These are phyloP conservation scores for Zymoseptoria tritici DNA, from an alignment of 2,329 filamentous ascomycete genomes.

Conservation along the genomic window DNA sequence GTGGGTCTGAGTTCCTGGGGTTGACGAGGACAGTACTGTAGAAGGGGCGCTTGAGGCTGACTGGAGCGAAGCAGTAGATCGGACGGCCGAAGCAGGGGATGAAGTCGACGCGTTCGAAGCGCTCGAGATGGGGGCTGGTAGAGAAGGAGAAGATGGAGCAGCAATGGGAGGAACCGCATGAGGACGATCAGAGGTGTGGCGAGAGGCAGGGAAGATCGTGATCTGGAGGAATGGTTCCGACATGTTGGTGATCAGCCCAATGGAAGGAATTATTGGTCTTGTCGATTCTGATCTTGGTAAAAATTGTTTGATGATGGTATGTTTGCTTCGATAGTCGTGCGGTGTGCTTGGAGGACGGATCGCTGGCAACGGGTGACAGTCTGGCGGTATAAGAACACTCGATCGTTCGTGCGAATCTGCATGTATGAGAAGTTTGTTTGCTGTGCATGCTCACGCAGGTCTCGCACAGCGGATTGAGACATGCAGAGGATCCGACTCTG, in stretches of 20 bases:
- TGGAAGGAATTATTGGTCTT: not conserved
- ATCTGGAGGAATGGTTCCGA: not conserved
- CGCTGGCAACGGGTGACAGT: not conserved
- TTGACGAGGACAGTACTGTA: not conserved
- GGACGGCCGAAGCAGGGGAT: not conserved
- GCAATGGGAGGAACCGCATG: no score
- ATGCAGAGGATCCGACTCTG: not conserved
- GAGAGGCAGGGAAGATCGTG: not conserved
- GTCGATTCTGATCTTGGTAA: not conserved
- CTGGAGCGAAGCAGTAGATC: no score
- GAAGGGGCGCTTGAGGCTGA: not conserved
- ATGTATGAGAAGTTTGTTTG: not conserved
- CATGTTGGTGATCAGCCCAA: not conserved
- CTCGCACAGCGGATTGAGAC: not conserved
- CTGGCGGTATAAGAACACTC: not conserved
- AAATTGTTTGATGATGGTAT: not conserved
- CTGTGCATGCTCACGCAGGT: not conserved
- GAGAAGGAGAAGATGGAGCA: not conserved
- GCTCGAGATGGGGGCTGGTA: not conserved
- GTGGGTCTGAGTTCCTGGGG: not conserved
- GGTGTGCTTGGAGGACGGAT: not conserved
- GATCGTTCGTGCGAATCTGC: not conserved
- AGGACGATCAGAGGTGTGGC: not conserved
- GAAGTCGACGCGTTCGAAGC: not conserved
- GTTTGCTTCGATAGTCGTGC: not conserved